A percentile compares a stretch with the other conserved stretches of the same genome.
These are phyloP conservation scores for Triglochin maritima DNA, from an alignment of 106 monocot species.

Conservation along the genomic window DNA sequence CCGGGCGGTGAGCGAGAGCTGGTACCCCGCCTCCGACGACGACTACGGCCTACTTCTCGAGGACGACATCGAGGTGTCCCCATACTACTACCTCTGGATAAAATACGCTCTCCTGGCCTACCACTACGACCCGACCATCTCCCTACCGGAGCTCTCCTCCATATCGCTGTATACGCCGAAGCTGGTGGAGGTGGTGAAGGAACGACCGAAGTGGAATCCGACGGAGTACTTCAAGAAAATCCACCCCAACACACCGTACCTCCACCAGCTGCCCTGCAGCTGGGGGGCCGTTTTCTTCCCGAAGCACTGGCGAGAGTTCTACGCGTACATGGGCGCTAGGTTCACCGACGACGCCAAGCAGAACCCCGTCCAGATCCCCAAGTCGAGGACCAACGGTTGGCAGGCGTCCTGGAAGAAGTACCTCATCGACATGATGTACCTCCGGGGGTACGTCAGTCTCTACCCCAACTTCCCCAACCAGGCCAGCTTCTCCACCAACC, in stretches of 20 bases:
- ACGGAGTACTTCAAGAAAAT: conserved; percentile 80
- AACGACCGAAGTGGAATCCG: conserved; percentile 89
- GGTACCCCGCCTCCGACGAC: conserved; percentile 80
- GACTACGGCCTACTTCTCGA: conserved; percentile 84
- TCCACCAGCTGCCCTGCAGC: conserved; percentile 95
- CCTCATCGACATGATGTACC: conserved; percentile 92
- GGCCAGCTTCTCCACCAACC: conserved; percentile 93
- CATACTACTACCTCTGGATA: conserved; percentile 97
- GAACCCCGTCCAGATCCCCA: conserved; percentile 88
- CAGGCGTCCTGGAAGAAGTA: conserved; percentile 98
- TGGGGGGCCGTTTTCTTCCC: conserved; percentile 99
- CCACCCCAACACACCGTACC: conserved; percentile 91
- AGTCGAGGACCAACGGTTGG: conserved; percentile 89
- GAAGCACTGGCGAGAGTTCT: conserved; percentile 98
- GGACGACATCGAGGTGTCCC: conserved; percentile 96
- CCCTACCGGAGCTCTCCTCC: conserved; percentile 83
- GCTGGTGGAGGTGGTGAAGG: conserved; percentile 92
- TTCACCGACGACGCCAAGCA: conserved; percentile 82
- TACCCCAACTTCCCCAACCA: conserved; percentile 95
- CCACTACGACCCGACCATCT: conserved; percentile 78
- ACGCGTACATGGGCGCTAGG: conserved; percentile 76
- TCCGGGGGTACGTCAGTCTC: conserved; percentile 84
- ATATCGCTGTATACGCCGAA: conserved; percentile 93
- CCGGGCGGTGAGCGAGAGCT: conserved; percentile 97
- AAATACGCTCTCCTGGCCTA: conserved; percentile 81